A percentile compares a stretch with the other conserved stretches of the same genome.
phyloP scores from a whole-genome alignment of 2,329 filamentous ascomycete genomes.

The Coleophoma eucalyptorum region DNA sequence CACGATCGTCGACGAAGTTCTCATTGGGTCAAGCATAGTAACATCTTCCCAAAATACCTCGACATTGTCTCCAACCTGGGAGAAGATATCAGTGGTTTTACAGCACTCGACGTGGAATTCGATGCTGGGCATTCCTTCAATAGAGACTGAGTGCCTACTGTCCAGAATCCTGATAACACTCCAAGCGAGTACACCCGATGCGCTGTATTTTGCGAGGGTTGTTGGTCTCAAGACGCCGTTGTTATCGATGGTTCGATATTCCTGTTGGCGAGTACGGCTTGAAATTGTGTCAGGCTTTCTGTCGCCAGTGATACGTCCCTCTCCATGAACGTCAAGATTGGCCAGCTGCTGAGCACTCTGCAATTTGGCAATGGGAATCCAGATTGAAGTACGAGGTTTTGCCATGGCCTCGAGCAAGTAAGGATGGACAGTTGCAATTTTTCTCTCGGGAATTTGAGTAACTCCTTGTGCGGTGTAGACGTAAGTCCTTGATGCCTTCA shows the following conservation, averaged over 20 bases:
- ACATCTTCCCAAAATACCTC: constrained; percentile 5
- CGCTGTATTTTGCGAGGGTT: constrained; percentile 7
- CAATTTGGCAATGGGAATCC: background rate
- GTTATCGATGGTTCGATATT: background rate
- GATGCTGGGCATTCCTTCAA: constrained; percentile 3
- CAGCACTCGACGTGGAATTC: constrained; percentile 6
- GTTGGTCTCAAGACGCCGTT: constrained; percentile 6
- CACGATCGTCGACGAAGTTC: background rate
- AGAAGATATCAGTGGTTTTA: background rate
- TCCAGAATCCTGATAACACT: background rate
- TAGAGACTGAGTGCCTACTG: background rate
- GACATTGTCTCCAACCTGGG: background rate
- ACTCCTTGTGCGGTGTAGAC: no score
- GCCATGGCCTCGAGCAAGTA: background rate
- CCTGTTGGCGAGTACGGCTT: constrained; percentile 9
- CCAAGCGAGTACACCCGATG: constrained; percentile 7
- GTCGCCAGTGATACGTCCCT: constrained; percentile 11
- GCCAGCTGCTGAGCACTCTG: background rate
- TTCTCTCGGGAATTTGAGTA: background rate
- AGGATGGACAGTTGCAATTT: background rate
- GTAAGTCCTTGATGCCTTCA: no score
- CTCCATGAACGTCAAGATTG: constrained; percentile 12
- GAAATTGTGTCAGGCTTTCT: constrained; percentile 10
- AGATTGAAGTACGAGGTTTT: background rate
- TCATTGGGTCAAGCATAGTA: background rate